Percentiles rank a stretch among this genome's conserved stretches.
These are phyloP conservation scores for Mallotus nudiflorus DNA, from an alignment of 345 rosid species.

Conservation along the genomic window DNA sequence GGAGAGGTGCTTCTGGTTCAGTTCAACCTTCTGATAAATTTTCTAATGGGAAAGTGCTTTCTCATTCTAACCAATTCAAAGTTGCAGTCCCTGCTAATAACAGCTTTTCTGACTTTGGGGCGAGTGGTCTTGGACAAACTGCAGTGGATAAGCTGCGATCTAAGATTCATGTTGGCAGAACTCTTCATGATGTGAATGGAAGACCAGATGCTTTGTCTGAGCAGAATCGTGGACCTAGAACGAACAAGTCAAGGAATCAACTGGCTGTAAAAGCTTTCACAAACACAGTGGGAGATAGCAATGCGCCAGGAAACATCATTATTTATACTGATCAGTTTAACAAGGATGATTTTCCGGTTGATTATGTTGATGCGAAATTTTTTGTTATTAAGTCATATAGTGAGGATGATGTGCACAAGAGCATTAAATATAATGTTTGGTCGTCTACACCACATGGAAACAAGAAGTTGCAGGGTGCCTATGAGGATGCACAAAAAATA, in stretches of 20 bases:
- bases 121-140: conserved; percentile 37
- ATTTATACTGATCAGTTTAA: conserved; percentile 67
- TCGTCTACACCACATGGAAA: conserved; percentile 94
- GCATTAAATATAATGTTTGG: conserved; percentile 93
- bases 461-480: conserved; percentile 82
- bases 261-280: conserved; percentile 64
- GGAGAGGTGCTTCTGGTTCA: conserved; percentile 51
- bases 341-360: conserved; percentile 63
- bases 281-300: conserved; percentile 52
- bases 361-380: conserved; percentile 64
- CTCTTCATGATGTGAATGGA: conserved; percentile 34
- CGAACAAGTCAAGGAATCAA: conserved; percentile 52
- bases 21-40: conserved; percentile 41
- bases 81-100: conserved; percentile 34
- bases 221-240: conserved; percentile 70
- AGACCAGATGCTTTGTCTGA: conserved; percentile 45
- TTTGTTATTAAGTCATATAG: conserved; percentile 95
- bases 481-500: conserved; percentile 69
- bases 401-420: conserved; percentile 98
- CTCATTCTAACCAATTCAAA: conserved; percentile 48
- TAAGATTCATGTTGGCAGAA: conserved; percentile 44
- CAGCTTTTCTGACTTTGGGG: conserved; percentile 46
- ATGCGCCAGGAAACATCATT: conserved; percentile 62
- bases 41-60: conserved; percentile 45
- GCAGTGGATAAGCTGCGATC: conserved; percentile 48